These are phyloP conservation scores for Colletotrichum sojae DNA, from an alignment of 2,329 filamentous ascomycete species.

Conservation along the genomic window DNA sequence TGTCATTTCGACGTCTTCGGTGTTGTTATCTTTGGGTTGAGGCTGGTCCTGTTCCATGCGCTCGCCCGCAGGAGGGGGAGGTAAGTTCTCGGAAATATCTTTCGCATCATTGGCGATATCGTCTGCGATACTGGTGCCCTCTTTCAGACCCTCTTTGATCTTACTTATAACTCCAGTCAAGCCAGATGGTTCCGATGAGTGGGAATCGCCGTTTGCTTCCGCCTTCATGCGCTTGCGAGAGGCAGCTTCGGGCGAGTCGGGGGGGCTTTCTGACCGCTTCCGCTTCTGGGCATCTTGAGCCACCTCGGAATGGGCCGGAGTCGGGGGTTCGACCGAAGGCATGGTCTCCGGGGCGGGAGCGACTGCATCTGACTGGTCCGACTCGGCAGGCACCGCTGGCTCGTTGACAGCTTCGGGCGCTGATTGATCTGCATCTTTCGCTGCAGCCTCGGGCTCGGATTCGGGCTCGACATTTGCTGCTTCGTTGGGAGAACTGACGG, in stretches of 20 bases:
- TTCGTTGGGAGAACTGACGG: constrained; percentile 21
- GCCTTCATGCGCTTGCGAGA: constrained; percentile 69
- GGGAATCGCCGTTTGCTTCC: constrained; percentile 44
- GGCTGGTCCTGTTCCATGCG: constrained; percentile 24
- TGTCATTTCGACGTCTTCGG: constrained; percentile 25
- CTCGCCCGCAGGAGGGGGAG: constrained; percentile 1
- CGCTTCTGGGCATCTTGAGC: constrained; percentile 73
- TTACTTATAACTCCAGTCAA: constrained; percentile 20
- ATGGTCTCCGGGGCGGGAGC: constrained; percentile 12
- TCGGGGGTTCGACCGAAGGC: constrained; percentile 27
- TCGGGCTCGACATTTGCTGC: neutral
- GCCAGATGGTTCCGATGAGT: constrained; percentile 14
- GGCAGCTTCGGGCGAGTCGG: constrained; percentile 66
- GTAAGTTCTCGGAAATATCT: constrained; percentile 15
- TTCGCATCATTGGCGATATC: constrained; percentile 35
- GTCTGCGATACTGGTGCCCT: constrained; percentile 29
- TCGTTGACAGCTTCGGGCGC: neutral
- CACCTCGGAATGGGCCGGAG: constrained; percentile 33
- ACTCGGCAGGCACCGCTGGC: neutral
- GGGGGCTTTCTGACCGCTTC: constrained; percentile 76
- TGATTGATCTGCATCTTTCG: constrained; percentile 44
- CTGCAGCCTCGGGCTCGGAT: neutral
- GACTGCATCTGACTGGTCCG: constrained; percentile 3
- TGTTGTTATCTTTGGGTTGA: neutral
- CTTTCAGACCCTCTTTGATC: constrained; percentile 23